These are phyloP conservation scores for Alternaria ethzedia DNA, from an alignment of 2,329 filamentous ascomycete species.

Conservation along the genomic window DNA sequence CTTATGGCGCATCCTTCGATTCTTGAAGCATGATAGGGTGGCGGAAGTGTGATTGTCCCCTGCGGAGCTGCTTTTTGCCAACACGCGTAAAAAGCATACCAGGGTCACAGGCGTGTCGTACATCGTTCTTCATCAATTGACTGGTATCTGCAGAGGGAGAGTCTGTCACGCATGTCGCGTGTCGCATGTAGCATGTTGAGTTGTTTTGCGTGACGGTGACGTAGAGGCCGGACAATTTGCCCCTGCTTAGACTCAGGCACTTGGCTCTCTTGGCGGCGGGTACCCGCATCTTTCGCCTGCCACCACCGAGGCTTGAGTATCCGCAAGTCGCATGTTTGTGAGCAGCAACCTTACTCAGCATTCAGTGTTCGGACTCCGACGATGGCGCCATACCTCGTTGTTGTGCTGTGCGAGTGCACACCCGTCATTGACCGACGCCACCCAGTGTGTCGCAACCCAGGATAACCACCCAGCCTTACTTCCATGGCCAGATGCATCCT, in stretches of 20 bases:
- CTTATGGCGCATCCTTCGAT: slow-evolving; percentile 78
- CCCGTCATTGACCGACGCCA: neutral
- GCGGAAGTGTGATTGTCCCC: neutral
- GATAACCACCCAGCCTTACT: neutral
- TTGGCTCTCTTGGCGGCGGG: slow-evolving; percentile 7
- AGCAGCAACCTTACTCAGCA: neutral
- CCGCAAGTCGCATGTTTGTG: neutral
- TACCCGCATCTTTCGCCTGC: neutral
- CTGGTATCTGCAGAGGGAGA: neutral
- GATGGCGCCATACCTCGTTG: neutral
- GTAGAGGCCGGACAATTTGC: neutral
- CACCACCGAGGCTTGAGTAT: neutral
- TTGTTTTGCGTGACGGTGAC: neutral
- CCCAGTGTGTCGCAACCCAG: neutral
- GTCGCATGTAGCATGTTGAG: neutral
- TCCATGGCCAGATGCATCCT: neutral
- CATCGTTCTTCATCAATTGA: neutral
- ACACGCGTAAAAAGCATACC: neutral
- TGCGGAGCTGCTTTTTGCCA: neutral
- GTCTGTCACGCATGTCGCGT: neutral
- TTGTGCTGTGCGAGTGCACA: neutral
- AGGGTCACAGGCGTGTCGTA: neutral
- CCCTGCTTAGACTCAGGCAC: neutral
- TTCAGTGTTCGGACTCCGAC: neutral
- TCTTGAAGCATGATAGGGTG: slow-evolving; percentile 47